Conservation (phyloP, 2,329 filamentous ascomycete species). For the Penicillium sp. region DNA sequence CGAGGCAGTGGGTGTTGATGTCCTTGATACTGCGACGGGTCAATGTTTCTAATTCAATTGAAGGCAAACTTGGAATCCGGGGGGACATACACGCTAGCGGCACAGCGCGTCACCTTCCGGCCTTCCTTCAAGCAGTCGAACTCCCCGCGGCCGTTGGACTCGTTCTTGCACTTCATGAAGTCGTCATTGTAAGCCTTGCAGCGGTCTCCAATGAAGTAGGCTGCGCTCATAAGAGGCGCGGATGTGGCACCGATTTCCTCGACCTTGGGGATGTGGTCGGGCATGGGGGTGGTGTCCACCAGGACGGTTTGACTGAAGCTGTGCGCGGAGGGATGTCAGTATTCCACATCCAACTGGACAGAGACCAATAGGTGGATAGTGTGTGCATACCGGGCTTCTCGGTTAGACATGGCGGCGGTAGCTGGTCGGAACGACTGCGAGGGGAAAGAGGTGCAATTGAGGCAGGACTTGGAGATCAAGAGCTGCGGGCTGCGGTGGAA, state of each 20-base stretch:
- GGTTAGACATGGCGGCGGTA: constrained; percentile 32
- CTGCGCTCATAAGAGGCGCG: constrained; percentile 85
- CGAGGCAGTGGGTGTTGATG: constrained; percentile 91
- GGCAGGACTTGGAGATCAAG: constrained; percentile 20
- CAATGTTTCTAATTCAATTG: not conserved
- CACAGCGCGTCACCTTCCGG: constrained; percentile 93
- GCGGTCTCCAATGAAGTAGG: constrained; percentile 95
- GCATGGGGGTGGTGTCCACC: constrained; percentile 94
- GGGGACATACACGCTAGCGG: constrained; percentile 82
- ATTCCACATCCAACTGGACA: constrained; percentile 2
- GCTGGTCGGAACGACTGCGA: constrained; percentile 17
- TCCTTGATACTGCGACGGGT: constrained; percentile 72
- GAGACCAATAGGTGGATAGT: not conserved
- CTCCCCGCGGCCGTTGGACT: constrained; percentile 87
- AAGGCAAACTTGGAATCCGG: not conserved
- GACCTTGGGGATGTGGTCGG: constrained; percentile 87
- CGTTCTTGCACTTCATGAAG: constrained; percentile 99
- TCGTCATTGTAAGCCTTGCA: constrained; percentile 98
- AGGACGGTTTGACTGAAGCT: constrained; percentile 95
- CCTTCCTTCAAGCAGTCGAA: constrained; percentile 95
- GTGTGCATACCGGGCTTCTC: constrained; percentile 34
- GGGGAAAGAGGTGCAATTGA: constrained; percentile 23
- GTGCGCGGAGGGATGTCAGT: constrained; percentile 33
- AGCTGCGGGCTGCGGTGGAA: constrained; percentile 32
- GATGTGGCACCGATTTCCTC: constrained; percentile 91